Evolutionary conservation across 148 eudicot genomes (phyloP).

Genomic region (Fagopyrum tataricum): DNA sequence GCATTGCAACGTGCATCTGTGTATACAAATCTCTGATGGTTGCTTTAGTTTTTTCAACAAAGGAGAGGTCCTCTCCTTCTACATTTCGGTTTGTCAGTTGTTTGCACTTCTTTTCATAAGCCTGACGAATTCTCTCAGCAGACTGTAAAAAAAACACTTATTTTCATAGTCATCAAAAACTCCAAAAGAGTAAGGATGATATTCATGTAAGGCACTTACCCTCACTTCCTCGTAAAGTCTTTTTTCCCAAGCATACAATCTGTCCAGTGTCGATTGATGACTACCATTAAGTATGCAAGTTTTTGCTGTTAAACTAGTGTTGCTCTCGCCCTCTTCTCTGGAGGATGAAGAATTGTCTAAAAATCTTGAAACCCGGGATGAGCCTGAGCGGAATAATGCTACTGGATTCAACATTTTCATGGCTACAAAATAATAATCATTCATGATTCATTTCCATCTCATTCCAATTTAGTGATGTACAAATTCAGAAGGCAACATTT

Average conservation of each 20-base stretch:
- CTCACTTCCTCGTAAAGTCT: constrained; percentile 92
- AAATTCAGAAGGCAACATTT: no score
- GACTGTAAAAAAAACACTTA: constrained; percentile 29
- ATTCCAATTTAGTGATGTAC: no score
- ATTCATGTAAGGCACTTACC: constrained; percentile 36
- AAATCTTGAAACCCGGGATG: constrained; percentile 76
- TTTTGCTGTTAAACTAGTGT: constrained; percentile 62
- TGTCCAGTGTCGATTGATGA: constrained; percentile 82
- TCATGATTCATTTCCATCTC: no score
- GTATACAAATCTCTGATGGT: constrained; percentile 78
- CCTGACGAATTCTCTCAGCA: constrained; percentile 68
- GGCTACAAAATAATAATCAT: constrained; percentile 33
- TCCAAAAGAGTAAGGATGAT: neutral
- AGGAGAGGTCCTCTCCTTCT: constrained; percentile 74
- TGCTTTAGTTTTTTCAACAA: constrained; percentile 62
- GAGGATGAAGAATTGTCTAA: constrained; percentile 46
- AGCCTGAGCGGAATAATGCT: constrained; percentile 76
- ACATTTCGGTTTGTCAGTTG: constrained; percentile 73
- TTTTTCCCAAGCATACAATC: constrained; percentile 92
- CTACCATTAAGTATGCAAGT: constrained; percentile 54
- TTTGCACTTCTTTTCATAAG: constrained; percentile 78
- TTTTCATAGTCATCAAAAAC: no score
- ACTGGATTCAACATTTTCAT: constrained; percentile 87
- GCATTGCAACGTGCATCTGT: constrained; percentile 87
- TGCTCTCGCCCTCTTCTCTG: constrained; percentile 65